Evolutionary conservation across 441 rosid species (phyloP).

Genomic region (Pelargonium myrrhifolium): DNA sequence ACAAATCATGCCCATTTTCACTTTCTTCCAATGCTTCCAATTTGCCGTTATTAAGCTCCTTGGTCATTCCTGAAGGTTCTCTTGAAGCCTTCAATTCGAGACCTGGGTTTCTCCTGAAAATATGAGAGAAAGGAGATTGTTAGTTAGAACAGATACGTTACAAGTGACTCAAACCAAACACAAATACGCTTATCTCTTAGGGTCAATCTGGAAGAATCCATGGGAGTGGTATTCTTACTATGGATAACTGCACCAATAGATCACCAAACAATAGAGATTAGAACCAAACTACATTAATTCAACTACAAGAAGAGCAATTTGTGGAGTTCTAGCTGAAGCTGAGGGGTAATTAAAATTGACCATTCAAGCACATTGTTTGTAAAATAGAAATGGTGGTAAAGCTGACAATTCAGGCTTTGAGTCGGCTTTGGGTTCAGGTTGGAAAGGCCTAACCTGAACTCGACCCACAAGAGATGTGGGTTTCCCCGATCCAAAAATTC

Average conservation of each 20-base stretch:
- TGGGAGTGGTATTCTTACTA: not conserved
- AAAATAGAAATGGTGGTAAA: no score
- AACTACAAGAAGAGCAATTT: not conserved
- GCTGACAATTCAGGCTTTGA: no score
- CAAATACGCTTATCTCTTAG: not conserved
- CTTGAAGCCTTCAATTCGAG: constrained; percentile 33
- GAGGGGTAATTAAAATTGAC: not conserved
- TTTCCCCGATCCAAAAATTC: no score
- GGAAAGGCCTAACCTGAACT: no score
- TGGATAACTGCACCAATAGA: not conserved
- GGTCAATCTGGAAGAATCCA: not conserved
- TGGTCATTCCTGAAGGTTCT: constrained; percentile 31
- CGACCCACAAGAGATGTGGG: no score
- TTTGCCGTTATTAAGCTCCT: constrained; percentile 32
- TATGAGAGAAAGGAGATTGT: constrained; percentile 17
- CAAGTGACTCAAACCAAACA: constrained; percentile 1
- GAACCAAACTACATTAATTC: not conserved
- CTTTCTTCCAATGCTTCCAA: constrained; percentile 24
- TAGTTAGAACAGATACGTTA: not conserved
- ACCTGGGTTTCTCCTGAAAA: constrained; percentile 36
- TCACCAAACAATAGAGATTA: not conserved
- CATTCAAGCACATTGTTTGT: not conserved
- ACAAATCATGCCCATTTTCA: constrained; percentile 34
- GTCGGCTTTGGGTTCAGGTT: no score
- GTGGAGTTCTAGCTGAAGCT: not conserved